Evolutionary conservation across 1,284 basidiomycete genomes (phyloP).

Genomic region (Ganoderma lucidum): DNA sequence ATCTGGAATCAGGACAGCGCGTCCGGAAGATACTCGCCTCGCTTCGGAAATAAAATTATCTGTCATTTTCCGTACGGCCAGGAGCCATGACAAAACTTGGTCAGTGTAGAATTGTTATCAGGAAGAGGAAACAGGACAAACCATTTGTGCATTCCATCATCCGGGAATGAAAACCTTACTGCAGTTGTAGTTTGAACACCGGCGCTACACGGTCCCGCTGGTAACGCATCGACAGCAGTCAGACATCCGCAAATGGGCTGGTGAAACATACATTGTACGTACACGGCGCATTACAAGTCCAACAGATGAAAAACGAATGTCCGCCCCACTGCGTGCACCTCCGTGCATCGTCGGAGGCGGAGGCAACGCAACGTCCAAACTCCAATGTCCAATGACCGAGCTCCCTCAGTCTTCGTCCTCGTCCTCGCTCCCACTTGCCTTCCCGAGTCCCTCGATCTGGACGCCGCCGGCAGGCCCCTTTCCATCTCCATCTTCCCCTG

Average conservation of each 20-base stretch:
- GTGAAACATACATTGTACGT: slow-evolving; percentile 30
- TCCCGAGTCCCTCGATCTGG: slow-evolving; percentile 69
- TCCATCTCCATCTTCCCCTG: slow-evolving; percentile 45
- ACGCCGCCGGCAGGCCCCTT: slow-evolving; percentile 47
- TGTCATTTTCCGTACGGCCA: neutral
- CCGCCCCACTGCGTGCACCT: neutral
- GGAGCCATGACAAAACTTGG: neutral
- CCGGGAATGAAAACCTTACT: neutral
- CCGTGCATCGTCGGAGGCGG: neutral
- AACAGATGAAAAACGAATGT: neutral
- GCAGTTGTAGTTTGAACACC: neutral
- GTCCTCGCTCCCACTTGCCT: slow-evolving; percentile 47
- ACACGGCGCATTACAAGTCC: slow-evolving; percentile 15
- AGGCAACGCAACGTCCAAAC: neutral
- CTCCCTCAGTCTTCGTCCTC: slow-evolving; percentile 28
- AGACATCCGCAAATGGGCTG: slow-evolving; percentile 5
- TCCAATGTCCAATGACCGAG: neutral
- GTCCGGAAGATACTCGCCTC: neutral
- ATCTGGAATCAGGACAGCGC: slow-evolving; percentile 1
- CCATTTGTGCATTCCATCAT: neutral
- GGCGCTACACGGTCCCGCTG: neutral
- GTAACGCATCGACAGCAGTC: slow-evolving; percentile 10
- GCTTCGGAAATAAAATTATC: neutral
- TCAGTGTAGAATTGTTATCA: neutral
- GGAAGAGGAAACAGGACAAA: neutral